Conservation (phyloP, 352 stramenopile species). For the Phytophthora multivora region DNA sequence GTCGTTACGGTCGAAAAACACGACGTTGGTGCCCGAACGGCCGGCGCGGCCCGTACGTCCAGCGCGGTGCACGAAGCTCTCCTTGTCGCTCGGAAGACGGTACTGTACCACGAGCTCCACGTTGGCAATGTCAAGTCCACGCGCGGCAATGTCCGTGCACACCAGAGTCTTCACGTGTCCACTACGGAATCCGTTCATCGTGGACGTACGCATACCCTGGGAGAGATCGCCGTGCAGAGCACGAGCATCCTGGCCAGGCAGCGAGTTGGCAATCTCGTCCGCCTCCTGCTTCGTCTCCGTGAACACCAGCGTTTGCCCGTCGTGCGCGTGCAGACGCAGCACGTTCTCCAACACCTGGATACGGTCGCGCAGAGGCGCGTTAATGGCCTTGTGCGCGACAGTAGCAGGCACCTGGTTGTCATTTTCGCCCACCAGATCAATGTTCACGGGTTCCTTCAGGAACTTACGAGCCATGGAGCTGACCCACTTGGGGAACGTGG, state of each 20-base stretch:
- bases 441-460: conserved; percentile 91
- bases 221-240: conserved; percentile 82
- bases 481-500: conserved; percentile 96
- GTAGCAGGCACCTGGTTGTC: conserved; percentile 85
- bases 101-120: conserved; percentile 95
- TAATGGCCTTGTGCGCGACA: conserved; percentile 93
- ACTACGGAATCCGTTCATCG: conserved; percentile 95
- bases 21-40: conserved; percentile 80
- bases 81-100: conserved; percentile 91
- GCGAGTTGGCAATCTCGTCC: conserved; percentile 93
- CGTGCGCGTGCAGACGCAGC: conserved; percentile 64
- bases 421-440: conserved; percentile 94
- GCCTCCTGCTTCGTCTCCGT: conserved; percentile 97
- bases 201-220: conserved; percentile 92
- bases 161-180: conserved; percentile 93
- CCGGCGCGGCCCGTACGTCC: conserved; percentile 90
- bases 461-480: conserved; percentile 93
- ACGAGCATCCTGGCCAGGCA: conserved; percentile 61
- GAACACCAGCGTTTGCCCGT: conserved; percentile 95
- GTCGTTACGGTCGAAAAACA: conserved; percentile 85
- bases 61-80: conserved; percentile 95
- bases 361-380: conserved; percentile 79
- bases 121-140: conserved; percentile 90
- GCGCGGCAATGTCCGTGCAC: conserved; percentile 90
- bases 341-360: conserved; percentile 74